These are phyloP conservation scores for Gossypium thurberi DNA, from an alignment of 345 rosid genomes.

Conservation along the genomic window DNA sequence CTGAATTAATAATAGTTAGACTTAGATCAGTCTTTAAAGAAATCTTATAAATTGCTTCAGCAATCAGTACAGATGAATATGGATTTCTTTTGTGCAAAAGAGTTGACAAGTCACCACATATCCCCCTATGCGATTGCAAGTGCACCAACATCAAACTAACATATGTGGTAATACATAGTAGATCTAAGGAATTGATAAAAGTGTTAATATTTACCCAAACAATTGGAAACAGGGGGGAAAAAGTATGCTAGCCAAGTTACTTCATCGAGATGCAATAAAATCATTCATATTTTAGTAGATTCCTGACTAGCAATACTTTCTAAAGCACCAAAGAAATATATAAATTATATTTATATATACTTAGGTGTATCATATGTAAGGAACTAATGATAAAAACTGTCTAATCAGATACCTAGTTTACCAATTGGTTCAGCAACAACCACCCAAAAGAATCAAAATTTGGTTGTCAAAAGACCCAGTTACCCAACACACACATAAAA, in stretches of 20 bases:
- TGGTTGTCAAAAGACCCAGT: not conserved
- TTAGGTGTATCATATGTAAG: not conserved
- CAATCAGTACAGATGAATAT: not conserved
- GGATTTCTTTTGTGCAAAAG: not conserved
- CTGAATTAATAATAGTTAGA: not conserved
- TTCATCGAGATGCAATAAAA: not conserved
- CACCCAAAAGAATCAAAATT: not conserved
- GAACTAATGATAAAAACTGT: not conserved
- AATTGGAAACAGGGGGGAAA: not conserved
- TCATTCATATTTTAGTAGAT: not conserved
- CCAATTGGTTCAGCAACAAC: not conserved
- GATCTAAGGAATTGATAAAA: not conserved
- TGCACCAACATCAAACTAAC: not conserved
- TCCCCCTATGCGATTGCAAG: not conserved
- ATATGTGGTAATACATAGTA: not conserved
- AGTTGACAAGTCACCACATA: not conserved
- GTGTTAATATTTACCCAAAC: not conserved
- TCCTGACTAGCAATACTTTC: not conserved
- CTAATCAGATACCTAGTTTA: not conserved
- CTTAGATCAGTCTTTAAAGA: not conserved
- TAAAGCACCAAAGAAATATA: not conserved
- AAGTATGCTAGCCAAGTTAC: not conserved
- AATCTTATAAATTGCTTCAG: not conserved
- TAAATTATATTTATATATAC: not conserved
- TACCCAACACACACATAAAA: not conserved